A percentile compares a stretch with the other conserved stretches of the same genome.
phyloP scores from a whole-genome alignment of 2,329 filamentous ascomycete species.

The Nothophoma quercina region DNA sequence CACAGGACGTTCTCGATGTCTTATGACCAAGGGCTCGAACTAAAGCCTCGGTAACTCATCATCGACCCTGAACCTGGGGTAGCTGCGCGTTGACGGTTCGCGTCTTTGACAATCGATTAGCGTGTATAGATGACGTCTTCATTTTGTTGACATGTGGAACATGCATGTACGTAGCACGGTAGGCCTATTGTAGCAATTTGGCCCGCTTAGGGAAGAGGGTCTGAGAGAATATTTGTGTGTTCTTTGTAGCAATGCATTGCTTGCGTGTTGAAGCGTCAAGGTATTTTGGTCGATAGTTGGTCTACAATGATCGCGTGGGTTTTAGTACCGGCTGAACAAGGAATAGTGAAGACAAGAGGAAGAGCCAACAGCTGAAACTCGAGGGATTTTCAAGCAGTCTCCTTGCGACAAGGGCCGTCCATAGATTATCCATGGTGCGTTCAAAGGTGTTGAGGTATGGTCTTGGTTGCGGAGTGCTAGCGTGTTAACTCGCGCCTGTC shows the following conservation, averaged over 20 bases:
- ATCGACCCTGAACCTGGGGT: conserved; percentile 12
- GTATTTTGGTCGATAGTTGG: background rate
- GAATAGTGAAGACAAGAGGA: too few relatives aligned
- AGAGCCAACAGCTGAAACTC: too few relatives aligned
- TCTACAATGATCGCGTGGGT: too few relatives aligned
- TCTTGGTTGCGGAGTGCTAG: conserved; percentile 1
- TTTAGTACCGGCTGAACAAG: too few relatives aligned
- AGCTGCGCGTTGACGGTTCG: conserved; percentile 8
- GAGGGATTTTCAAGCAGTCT: too few relatives aligned
- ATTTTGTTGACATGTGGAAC: conserved; percentile 10
- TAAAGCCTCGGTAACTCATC: conserved; percentile 17
- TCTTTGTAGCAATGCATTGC: background rate
- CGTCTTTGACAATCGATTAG: conserved; percentile 13
- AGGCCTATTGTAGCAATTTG: background rate
- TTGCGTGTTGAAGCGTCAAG: background rate
- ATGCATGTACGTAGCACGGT: conserved; percentile 6
- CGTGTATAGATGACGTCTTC: conserved; percentile 20
- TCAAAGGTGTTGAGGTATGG: background rate
- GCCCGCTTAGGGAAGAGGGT: background rate
- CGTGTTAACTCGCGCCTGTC: background rate
- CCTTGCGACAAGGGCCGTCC: too few relatives aligned
- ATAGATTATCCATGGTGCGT: background rate
- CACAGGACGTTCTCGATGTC: background rate
- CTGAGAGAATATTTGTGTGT: background rate
- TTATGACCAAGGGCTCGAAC: background rate